These are phyloP conservation scores for Umbelopsis vinacea DNA, from an alignment of 192 early-diverging fungal genomes.

Conservation along the genomic window DNA sequence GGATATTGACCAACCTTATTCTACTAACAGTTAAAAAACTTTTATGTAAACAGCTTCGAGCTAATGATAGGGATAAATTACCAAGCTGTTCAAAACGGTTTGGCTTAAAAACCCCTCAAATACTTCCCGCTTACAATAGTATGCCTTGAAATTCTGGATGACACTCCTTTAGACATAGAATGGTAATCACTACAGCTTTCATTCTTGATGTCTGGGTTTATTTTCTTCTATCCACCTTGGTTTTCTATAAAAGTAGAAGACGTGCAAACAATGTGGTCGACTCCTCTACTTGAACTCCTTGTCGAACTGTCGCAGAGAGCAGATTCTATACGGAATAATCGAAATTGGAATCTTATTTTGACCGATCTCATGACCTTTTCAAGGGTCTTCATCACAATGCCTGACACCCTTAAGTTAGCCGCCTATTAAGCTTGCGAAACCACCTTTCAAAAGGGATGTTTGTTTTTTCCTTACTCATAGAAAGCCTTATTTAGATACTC, in stretches of 20 bases:
- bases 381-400: slow-evolving; percentile 16
- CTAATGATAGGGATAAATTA: too few species aligned
- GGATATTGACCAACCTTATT: too few species aligned
- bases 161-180: too few species aligned
- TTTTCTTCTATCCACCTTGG: not conserved
- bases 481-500: not conserved
- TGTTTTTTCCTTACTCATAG: not conserved
- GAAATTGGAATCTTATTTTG: not conserved
- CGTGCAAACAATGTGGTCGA: not conserved
- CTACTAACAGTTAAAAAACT: too few species aligned
- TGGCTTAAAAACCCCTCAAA: too few species aligned
- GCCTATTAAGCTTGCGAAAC: not conserved
- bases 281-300: not conserved
- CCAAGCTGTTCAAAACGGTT: too few species aligned
- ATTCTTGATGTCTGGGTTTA: not conserved
- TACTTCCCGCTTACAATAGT: too few species aligned
- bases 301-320: not conserved
- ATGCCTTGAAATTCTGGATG: too few species aligned
- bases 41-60: too few species aligned
- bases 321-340: not conserved
- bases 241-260: slow-evolving; percentile 12
- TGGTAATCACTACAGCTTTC: too few species aligned
- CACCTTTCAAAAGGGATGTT: not conserved
- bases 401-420: not conserved
- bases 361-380: not conserved